Percentiles rank a stretch among this genome's conserved stretches.
Conservation (phyloP, 148 eudicot genomes). For the Rhododendron henanense region DNA sequence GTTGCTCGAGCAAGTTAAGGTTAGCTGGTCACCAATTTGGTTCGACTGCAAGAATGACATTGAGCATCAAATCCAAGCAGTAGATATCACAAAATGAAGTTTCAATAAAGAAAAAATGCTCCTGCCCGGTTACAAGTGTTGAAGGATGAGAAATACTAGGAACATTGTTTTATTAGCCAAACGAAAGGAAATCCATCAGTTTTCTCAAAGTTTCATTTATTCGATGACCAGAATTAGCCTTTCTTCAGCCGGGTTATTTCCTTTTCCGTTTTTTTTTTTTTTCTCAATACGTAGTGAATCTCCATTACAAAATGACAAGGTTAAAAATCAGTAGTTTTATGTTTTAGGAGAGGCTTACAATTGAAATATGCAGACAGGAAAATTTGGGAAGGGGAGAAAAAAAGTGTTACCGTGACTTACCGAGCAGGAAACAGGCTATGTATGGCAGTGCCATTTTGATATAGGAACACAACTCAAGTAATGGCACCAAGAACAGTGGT, state of each 20-base stretch:
- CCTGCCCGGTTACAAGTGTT: neutral
- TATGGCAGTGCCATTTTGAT: slow-evolving; percentile 63
- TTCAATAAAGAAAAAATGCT: neutral
- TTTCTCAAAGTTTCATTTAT: neutral
- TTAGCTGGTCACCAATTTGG: slow-evolving; percentile 44
- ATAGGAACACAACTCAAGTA: slow-evolving; percentile 77
- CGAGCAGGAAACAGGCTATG: slow-evolving; percentile 52
- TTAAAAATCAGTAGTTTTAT: neutral
- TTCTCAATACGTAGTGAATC: neutral
- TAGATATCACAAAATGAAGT: neutral
- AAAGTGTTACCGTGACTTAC: slow-evolving; percentile 23
- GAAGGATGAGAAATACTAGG: neutral
- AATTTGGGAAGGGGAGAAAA: neutral
- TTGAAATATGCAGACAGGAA: neutral
- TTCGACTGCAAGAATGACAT: slow-evolving; percentile 40
- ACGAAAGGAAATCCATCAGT: neutral
- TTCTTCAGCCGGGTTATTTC: neutral
- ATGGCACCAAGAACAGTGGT: slow-evolving; percentile 94
- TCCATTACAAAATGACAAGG: neutral
- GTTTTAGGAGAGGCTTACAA: neutral
- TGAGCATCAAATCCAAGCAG: neutral
- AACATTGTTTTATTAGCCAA: neutral
- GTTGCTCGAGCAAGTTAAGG: slow-evolving; percentile 56
- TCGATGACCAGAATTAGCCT: neutral
- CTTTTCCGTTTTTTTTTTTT: neutral